Conservation (phyloP, 306 rosid species). For the Gynostemma pentaphyllum region DNA sequence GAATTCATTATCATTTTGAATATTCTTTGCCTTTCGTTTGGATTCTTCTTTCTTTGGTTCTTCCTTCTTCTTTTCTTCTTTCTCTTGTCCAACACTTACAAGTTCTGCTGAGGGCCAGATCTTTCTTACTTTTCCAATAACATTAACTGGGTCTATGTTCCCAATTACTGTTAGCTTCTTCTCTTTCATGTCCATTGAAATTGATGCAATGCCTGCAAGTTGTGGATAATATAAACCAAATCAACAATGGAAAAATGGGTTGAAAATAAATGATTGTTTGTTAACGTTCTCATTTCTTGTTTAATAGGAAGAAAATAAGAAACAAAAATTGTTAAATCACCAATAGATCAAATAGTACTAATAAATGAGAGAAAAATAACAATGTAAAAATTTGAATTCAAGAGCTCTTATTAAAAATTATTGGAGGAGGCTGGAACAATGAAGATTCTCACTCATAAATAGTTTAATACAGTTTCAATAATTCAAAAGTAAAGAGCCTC, state of each 20-base stretch:
- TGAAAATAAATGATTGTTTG: neutral
- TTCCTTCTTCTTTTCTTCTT: slow-evolving; percentile 1
- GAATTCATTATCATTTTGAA: neutral
- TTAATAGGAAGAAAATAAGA: too few relatives aligned
- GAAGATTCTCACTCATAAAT: too few relatives aligned
- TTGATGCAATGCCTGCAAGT: slow-evolving; percentile 59
- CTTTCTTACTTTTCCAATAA: slow-evolving; percentile 51
- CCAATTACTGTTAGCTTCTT: slow-evolving; percentile 61
- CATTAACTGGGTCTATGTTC: slow-evolving; percentile 37
- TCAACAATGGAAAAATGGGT: neutral
- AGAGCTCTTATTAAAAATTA: too few relatives aligned
- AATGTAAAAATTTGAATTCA: too few relatives aligned
- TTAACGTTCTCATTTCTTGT: too few relatives aligned
- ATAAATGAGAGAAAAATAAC: too few relatives aligned
- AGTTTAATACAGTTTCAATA: too few relatives aligned
- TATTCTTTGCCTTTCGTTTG: neutral
- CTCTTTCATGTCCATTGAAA: slow-evolving; percentile 71
- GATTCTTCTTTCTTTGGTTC: neutral
- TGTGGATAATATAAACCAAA: neutral
- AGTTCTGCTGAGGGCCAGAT: slow-evolving; percentile 43
- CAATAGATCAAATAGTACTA: too few relatives aligned
- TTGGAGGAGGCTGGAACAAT: too few relatives aligned
- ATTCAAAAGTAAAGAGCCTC: too few relatives aligned
- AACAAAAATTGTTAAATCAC: too few relatives aligned
- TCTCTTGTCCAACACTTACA: slow-evolving; percentile 66